These are phyloP conservation scores for Capsicum chinense DNA, from an alignment of 257 asterid species.

Conservation along the genomic window DNA sequence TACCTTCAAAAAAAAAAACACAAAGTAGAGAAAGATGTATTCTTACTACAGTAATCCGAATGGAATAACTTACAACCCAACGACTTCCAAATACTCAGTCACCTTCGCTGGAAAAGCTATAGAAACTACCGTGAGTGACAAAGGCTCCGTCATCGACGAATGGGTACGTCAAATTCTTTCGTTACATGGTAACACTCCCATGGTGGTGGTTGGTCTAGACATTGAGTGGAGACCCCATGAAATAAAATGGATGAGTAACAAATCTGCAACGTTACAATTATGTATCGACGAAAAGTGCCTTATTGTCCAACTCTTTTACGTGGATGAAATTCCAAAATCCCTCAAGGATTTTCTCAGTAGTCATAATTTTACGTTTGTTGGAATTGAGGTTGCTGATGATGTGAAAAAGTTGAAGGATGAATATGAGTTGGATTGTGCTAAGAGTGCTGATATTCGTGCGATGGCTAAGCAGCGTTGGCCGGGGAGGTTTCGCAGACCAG, in stretches of 20 bases:
- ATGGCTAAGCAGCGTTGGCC: slow-evolving; percentile 20
- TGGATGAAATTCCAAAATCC: slow-evolving; percentile 10
- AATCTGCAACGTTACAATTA: slow-evolving; percentile 29
- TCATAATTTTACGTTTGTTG: slow-evolving; percentile 17
- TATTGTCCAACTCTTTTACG: slow-evolving; percentile 25
- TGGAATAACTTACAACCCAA: neutral
- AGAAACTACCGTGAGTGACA: neutral
- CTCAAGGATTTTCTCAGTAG: slow-evolving; percentile 3
- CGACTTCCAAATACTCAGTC: slow-evolving; percentile 17
- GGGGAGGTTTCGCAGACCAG: slow-evolving; percentile 28
- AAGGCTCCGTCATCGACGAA: no score
- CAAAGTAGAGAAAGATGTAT: neutral
- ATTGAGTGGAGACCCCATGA: slow-evolving; percentile 8
- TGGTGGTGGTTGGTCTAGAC: slow-evolving; percentile 31
- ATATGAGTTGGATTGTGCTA: neutral
- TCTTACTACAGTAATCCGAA: neutral
- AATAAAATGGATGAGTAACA: slow-evolving; percentile 21
- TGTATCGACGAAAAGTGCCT: slow-evolving; percentile 26
- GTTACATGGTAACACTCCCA: neutral
- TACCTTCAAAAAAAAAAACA: neutral
- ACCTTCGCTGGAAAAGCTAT: neutral
- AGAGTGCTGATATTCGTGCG: neutral
- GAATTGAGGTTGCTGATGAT: slow-evolving; percentile 27
- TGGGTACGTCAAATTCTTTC: neutral
- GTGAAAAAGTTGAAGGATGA: neutral